These are phyloP conservation scores for Angomonas ambiguus DNA, from an alignment of 208 protist species.

Conservation along the genomic window DNA sequence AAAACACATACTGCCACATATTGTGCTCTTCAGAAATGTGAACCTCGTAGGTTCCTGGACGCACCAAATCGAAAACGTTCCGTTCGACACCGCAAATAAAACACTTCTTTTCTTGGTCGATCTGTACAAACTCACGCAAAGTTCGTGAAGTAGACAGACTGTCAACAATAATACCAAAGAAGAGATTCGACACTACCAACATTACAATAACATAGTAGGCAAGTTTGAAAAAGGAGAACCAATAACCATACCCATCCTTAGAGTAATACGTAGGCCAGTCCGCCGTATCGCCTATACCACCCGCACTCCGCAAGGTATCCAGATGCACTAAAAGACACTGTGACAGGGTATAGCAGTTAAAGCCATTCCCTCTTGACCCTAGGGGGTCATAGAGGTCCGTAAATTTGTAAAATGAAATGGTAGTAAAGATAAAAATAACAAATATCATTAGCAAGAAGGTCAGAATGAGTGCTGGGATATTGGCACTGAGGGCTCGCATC, in stretches of 20 bases:
- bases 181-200: constrained; percentile 80
- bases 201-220: constrained; percentile 84
- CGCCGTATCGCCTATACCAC: constrained; percentile 73
- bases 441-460: constrained; percentile 51
- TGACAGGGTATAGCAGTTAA: constrained; percentile 74
- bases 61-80: constrained; percentile 69
- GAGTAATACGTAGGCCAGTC: constrained; percentile 52
- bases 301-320: constrained; percentile 62
- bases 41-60: constrained; percentile 65
- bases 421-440: constrained; percentile 55
- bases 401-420: constrained; percentile 59
- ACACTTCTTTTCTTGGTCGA: constrained; percentile 87
- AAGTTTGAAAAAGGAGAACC: constrained; percentile 88
- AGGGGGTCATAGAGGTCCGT: constrained; percentile 49
- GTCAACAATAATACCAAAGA: constrained; percentile 95
- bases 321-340: constrained; percentile 75
- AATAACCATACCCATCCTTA: constrained; percentile 60
- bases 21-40: constrained; percentile 92
- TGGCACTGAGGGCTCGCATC: constrained; percentile 34
- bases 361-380: constrained; percentile 32
- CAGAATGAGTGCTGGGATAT: constrained; percentile 41
- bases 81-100: constrained; percentile 91
- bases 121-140: constrained; percentile 44
- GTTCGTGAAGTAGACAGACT: constrained; percentile 77
- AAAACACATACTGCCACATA: constrained; percentile 95